Conservation (phyloP, 2,329 filamentous ascomycete species). For the Trichoderma hamatum region DNA sequence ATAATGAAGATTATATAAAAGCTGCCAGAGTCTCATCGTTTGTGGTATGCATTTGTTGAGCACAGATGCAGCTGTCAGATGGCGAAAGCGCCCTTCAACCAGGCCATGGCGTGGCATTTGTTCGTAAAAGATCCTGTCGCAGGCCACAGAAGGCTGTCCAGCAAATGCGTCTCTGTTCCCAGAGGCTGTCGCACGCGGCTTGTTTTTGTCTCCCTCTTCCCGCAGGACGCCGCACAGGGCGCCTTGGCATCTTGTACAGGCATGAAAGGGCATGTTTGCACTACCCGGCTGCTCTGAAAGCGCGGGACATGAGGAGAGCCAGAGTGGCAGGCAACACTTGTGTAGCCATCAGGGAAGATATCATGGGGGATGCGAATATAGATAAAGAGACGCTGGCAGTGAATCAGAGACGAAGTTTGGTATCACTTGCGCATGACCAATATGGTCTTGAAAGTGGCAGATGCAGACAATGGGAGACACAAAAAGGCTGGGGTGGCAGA, state of each 20-base stretch:
- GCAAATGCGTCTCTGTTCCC: not conserved
- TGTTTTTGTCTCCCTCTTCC: slow-evolving; percentile 14
- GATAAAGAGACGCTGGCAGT: not conserved
- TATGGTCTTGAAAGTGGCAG: not conserved
- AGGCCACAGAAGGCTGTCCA: not conserved
- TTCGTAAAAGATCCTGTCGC: slow-evolving; percentile 5
- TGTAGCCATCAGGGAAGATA: not conserved
- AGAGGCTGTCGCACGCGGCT: slow-evolving; percentile 19
- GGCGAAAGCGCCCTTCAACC: not conserved
- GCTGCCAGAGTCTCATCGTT: not conserved
- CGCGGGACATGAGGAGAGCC: slow-evolving; percentile 9
- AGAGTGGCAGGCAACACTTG: not conserved
- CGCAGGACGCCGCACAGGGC: slow-evolving; percentile 9
- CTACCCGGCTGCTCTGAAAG: slow-evolving; percentile 20
- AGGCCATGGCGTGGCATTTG: not conserved
- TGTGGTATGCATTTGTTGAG: not conserved
- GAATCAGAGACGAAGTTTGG: not conserved
- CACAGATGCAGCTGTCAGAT: slow-evolving; percentile 1
- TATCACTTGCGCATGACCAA: not conserved
- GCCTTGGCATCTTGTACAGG: slow-evolving; percentile 5
- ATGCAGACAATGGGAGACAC: not conserved
- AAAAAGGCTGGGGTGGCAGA: not conserved
- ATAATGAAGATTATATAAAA: not conserved
- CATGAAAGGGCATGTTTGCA: slow-evolving; percentile 23
- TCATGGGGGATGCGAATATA: not conserved